Evolutionary conservation across 179 eudicot species (phyloP).

Genomic region (Spinacia oleracea): DNA sequence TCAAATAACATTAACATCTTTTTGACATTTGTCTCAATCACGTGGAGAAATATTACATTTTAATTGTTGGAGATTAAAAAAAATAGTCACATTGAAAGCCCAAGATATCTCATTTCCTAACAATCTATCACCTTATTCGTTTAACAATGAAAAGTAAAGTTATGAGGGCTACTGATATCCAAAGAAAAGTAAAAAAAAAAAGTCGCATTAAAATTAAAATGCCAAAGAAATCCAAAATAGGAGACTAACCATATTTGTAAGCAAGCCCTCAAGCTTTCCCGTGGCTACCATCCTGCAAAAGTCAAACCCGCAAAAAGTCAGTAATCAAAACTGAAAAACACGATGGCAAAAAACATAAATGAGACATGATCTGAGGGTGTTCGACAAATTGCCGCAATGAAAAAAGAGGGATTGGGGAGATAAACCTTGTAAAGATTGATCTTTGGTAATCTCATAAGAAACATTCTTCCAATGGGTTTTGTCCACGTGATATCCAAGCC

Average conservation of each 20-base stretch:
- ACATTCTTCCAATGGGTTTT: constrained; percentile 80
- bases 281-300: constrained; percentile 84
- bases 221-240: too few relatives aligned
- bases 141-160: too few relatives aligned
- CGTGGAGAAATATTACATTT: too few relatives aligned
- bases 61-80: too few relatives aligned
- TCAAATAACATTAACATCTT: too few relatives aligned
- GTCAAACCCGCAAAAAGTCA: constrained; percentile 1
- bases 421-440: constrained; percentile 86
- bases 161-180: too few relatives aligned
- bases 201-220: too few relatives aligned
- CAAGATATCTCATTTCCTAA: too few relatives aligned
- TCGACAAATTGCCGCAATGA: constrained; percentile 30
- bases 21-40: too few relatives aligned
- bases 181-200: too few relatives aligned
- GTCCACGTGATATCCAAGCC: constrained; percentile 87
- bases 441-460: constrained; percentile 80
- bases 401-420: background rate
- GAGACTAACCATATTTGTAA: constrained; percentile 64
- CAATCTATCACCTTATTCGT: too few relatives aligned
- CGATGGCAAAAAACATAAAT: background rate
- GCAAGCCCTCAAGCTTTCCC: constrained; percentile 98
- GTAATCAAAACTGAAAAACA: background rate
- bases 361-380: constrained; percentile 20
- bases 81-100: too few relatives aligned